phyloP scores from a whole-genome alignment of 2,329 filamentous ascomycete genomes.

The Fusarium stilboides region DNA sequence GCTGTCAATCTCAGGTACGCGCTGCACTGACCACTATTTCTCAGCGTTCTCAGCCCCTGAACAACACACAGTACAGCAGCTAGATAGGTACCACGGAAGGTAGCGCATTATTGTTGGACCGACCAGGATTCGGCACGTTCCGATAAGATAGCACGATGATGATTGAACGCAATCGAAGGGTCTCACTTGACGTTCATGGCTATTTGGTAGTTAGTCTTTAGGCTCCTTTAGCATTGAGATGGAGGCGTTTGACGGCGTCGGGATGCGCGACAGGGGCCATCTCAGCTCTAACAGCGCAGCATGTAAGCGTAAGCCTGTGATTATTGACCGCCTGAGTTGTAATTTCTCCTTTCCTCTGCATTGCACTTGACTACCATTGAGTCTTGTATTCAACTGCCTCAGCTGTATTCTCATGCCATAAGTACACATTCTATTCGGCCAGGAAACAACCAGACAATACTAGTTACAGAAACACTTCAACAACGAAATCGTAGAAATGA shows the following conservation, averaged over 20 bases:
- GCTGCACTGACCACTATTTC: constrained; percentile 26
- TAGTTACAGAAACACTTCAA: background rate
- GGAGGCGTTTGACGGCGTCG: constrained; percentile 13
- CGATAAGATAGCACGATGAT: background rate
- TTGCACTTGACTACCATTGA: background rate
- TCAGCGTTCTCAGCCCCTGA: constrained; percentile 25
- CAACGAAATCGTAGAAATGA: constrained; percentile 13
- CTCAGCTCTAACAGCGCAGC: constrained; percentile 21
- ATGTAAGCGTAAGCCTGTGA: constrained; percentile 9
- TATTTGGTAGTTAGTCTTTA: background rate
- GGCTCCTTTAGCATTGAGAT: background rate
- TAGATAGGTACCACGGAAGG: too few relatives aligned
- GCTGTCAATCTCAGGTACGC: constrained; percentile 34
- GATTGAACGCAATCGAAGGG: background rate
- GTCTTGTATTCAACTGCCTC: too few relatives aligned
- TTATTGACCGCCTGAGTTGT: constrained; percentile 12
- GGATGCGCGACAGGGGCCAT: constrained; percentile 17
- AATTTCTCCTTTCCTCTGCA: background rate
- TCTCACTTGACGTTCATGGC: background rate
- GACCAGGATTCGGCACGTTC: constrained; percentile 5
- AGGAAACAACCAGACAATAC: constrained; percentile 6
- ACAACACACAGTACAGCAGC: background rate
- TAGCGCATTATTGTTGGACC: too few relatives aligned
- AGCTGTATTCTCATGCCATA: background rate
- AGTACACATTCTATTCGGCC: background rate